Percentiles rank a stretch among this genome's conserved stretches.
phyloP scores from a whole-genome alignment of 2,329 filamentous ascomycete species.

The Penicillium sp. region DNA sequence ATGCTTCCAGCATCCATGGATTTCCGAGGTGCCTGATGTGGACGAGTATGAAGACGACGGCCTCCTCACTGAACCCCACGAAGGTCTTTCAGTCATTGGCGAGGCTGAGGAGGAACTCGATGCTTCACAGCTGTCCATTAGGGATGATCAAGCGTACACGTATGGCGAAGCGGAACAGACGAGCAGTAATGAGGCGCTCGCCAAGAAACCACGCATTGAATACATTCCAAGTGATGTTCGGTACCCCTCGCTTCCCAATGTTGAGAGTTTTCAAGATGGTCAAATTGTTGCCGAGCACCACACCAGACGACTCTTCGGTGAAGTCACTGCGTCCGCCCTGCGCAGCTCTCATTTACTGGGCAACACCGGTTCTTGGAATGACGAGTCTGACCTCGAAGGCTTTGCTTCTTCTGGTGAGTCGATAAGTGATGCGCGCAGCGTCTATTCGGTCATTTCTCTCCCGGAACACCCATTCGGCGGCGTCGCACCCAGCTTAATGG shows the following conservation, averaged over 20 bases:
- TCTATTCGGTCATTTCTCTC: conserved; percentile 38
- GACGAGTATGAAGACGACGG: conserved; percentile 62
- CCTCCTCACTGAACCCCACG: conserved; percentile 48
- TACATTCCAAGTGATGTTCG: conserved; percentile 30
- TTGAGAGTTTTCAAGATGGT: conserved; percentile 34
- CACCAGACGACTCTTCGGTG: conserved; percentile 55
- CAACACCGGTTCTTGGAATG: conserved; percentile 27
- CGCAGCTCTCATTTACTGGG: conserved; percentile 50
- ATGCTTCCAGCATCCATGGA: conserved; percentile 70
- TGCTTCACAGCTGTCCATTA: conserved; percentile 62
- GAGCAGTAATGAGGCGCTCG: conserved; percentile 32
- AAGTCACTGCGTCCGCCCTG: conserved; percentile 55
- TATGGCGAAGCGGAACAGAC: conserved; percentile 33
- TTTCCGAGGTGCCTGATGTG: conserved; percentile 52
- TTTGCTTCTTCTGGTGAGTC: conserved; percentile 42
- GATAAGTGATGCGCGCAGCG: conserved; percentile 35
- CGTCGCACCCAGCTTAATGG: conserved; percentile 46
- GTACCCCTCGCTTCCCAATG: conserved; percentile 43
- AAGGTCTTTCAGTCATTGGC: conserved; percentile 34
- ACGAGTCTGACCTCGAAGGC: conserved; percentile 37
- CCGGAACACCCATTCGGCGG: conserved; percentile 33
- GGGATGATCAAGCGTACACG: conserved; percentile 40
- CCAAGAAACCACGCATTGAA: conserved; percentile 36
- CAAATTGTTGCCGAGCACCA: conserved; percentile 25
- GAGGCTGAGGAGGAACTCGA: conserved; percentile 43